phyloP scores from a whole-genome alignment of 2,329 filamentous ascomycete species.

The Aureobasidium sp. region DNA sequence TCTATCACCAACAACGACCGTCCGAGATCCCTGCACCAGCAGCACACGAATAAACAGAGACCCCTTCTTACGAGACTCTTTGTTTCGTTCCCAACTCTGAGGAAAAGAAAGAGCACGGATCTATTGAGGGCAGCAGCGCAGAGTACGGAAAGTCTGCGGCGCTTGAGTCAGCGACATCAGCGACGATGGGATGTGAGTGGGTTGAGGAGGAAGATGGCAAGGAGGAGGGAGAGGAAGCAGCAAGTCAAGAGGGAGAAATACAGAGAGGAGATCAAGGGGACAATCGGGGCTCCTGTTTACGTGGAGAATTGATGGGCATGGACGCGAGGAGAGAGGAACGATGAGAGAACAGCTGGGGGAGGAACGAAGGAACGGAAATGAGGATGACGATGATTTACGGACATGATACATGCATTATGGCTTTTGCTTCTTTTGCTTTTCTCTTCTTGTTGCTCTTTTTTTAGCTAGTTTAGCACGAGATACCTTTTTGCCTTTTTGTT shows the following conservation, averaged over 20 bases:
- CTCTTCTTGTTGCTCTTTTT: neutral
- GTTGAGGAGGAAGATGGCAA: slow-evolving; percentile 33
- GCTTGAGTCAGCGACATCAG: slow-evolving; percentile 7
- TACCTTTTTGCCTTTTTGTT: neutral
- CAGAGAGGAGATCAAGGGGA: slow-evolving; percentile 44
- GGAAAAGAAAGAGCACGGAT: slow-evolving; percentile 16
- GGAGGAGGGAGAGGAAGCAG: slow-evolving; percentile 30
- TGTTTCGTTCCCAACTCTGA: neutral
- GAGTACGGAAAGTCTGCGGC: slow-evolving; percentile 5
- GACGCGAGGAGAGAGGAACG: neutral
- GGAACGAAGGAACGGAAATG: neutral
- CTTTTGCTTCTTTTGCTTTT: neutral
- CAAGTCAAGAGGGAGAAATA: slow-evolving; percentile 42
- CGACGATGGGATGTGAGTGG: slow-evolving; percentile 19
- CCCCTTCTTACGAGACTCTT: neutral
- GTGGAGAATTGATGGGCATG: neutral
- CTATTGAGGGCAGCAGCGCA: slow-evolving; percentile 14
- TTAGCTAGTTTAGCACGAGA: neutral
- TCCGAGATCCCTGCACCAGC: neutral
- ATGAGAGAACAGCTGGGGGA: neutral
- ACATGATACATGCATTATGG: neutral
- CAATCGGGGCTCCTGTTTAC: slow-evolving; percentile 35
- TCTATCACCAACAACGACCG: neutral
- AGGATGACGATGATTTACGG: neutral
- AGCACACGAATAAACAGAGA: neutral